Base-by-base conservation (phyloP, 768 basidiomycete species). In the Rhizopogon salebrosus region DNA sequence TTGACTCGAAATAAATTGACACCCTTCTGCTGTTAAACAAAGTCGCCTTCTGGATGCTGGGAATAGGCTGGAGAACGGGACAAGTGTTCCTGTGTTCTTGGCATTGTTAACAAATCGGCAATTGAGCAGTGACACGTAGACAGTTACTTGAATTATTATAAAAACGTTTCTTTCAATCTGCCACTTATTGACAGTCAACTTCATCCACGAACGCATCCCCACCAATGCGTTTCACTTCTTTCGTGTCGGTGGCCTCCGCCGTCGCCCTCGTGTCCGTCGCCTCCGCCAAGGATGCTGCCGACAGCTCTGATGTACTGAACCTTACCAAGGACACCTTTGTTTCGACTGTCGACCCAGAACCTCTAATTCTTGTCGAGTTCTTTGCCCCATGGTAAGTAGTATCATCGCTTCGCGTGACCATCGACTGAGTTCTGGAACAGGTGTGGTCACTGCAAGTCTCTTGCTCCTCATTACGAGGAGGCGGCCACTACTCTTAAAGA, bases 361-460 rank as follows among this genome's bases (percentile, higher is more conserved):
- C 84, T 18, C 72, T 95, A 57, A 83, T 92, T 56, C 79, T 98
- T 27, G 89, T 98, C 56, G 95, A 98, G 77, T 98, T 94, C 84
- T 95, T 91, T 66, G 90, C 91, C 24, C 90, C 89, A 57, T 92
- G 89, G 89, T 89, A 63, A 9, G 64, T 57, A 26, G 24, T 16
- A 18, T 43, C 26, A n/a, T 23, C 10, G 26, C 0, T 7, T 26
- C 14, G 18, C 2, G 6, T 36, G 14, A 6, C n/a, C 4, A 4
- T 22, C 38, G 16, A 24, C 38, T 41, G n/a, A 41, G 22, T 34
- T 45, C 34, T 43, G 1, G 35, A 4, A 36, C 49, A 90, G 89
- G 89, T 95, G 92, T 67, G 92, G 93, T 41, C 94, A 97, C 74
- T 97, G 95, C 79, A 95, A 95, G 65, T 89, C 92, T 31, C 79